Evolutionary conservation across 305 asterid species (phyloP), one percentile per base, ranked within the genome.

Genomic region (Coffea humblotiana): DNA sequence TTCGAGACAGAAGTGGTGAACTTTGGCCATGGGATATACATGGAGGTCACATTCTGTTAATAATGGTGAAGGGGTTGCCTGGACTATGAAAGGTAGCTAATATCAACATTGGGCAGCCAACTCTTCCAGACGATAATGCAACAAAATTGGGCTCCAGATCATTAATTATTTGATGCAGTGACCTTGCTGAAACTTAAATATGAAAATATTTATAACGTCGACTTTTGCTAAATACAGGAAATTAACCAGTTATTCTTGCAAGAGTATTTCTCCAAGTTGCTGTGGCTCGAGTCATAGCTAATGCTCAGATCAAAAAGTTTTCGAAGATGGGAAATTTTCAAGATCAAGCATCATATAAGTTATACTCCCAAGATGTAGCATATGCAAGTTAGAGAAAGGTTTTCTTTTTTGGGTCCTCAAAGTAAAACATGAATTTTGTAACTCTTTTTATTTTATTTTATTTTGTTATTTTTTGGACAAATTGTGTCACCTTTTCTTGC

Each of bases 61-160:
- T 80, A 66, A 74, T 43, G 64, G 19, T 66, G 70, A 65, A 49
- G 79, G 77, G 16, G 71, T 25, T 67, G 35, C 29, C 40, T 74
- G 71, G 79, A 67, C 71, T 65, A 4, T 37, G 56, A 64, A 37
- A 14, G 67, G 52, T n/a, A 49, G 47, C 19, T 51, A 48, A 58
- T 14, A 47, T 3, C n/a, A 71, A 71, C 40, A 58, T 7, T 70
- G 18, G 71, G 48, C 43, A 40, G 32, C 40, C 35, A 27, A 27
- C n/a, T 19, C 45, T 73, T 65, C 70, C n/a, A 13, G 75, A 35
- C 79, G 67, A 80, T 80, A 66, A 74, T 80, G 69, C 48, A 74
- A 56, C 48, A 45, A 37, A 64, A 3, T 37, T 74, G 83, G 83
- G 83, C 83, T 80, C 83, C 83, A 74, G 47, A 27, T 67, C 54